Evolutionary conservation across 495 filamentous ascomycete genomes (phyloP).

Genomic region (Friedmanniomyces endolithicus): DNA sequence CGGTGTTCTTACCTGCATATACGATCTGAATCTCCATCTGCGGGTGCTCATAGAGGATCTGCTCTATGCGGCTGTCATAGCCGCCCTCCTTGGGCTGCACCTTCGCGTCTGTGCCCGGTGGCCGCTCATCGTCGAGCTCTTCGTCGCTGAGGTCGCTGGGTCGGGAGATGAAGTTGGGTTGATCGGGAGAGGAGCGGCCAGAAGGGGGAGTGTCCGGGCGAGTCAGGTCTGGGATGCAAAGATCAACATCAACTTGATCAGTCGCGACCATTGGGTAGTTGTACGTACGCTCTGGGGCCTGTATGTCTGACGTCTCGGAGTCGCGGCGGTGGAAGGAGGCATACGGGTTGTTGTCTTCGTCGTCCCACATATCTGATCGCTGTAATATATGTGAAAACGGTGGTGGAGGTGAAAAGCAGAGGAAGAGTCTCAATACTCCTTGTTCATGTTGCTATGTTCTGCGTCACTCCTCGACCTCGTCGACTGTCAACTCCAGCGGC

Average conservation of each 20-base stretch:
- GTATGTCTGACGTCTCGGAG: slow-evolving; percentile 58
- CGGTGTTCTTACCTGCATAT: slow-evolving; percentile 87
- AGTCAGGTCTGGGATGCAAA: slow-evolving; percentile 26
- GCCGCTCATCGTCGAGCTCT: slow-evolving; percentile 42
- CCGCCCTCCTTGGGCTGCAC: slow-evolving; percentile 57
- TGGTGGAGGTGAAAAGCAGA: neutral
- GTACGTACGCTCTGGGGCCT: slow-evolving; percentile 40
- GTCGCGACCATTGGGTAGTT: neutral
- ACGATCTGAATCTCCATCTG: slow-evolving; percentile 79
- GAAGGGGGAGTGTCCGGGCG: slow-evolving; percentile 35
- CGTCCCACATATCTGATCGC: slow-evolving; percentile 56
- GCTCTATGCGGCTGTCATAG: slow-evolving; percentile 90
- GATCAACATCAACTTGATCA: neutral
- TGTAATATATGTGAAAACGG: neutral
- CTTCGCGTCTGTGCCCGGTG: slow-evolving; percentile 30
- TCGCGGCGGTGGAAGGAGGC: slow-evolving; percentile 78
- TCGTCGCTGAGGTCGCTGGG: slow-evolving; percentile 49
- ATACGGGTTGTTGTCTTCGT: slow-evolving; percentile 91
- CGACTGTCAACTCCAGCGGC: no score
- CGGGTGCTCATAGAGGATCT: slow-evolving; percentile 89
- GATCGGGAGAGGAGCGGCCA: slow-evolving; percentile 24
- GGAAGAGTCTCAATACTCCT: neutral
- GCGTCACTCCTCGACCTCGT: no score
- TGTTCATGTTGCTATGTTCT: no score
- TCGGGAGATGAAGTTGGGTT: slow-evolving; percentile 48